Evolutionary conservation across 371 early-diverging fungal genomes (phyloP).

Genomic region (Phascolomyces articulosus): DNA sequence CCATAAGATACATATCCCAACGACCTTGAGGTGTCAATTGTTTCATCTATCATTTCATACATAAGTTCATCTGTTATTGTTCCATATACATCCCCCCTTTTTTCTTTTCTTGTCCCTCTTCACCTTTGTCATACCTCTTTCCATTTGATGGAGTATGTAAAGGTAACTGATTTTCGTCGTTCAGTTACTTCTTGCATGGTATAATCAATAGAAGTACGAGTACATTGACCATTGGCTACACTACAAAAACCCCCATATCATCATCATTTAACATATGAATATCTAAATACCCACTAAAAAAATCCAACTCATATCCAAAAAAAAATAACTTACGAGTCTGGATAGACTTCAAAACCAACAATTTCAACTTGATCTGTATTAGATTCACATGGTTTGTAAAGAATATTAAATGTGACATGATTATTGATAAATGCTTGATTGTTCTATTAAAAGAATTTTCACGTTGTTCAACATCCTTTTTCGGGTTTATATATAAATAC

Average conservation of each 20-base stretch:
- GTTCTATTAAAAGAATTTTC: slow-evolving; percentile 17
- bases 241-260: slow-evolving; percentile 20
- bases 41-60: slow-evolving; percentile 2
- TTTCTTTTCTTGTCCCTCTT: no score
- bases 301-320: neutral
- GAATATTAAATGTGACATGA: slow-evolving; percentile 46
- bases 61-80: neutral
- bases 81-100: neutral
- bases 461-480: neutral
- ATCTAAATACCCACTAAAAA: neutral
- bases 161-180: slow-evolving; percentile 28
- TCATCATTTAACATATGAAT: neutral
- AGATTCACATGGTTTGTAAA: slow-evolving; percentile 20
- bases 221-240: slow-evolving; percentile 37
- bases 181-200: slow-evolving; percentile 38
- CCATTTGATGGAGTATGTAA: slow-evolving; percentile 52
- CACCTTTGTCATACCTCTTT: slow-evolving; percentile 24
- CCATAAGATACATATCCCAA: slow-evolving; percentile 43
- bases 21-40: slow-evolving; percentile 13
- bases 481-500: neutral
- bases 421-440: slow-evolving; percentile 41
- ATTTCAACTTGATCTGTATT: slow-evolving; percentile 25
- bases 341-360: slow-evolving; percentile 52
- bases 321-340: slow-evolving; percentile 41
- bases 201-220: slow-evolving; percentile 38